These are phyloP conservation scores for Rhododendron vialii DNA, from an alignment of 148 eudicot genomes.

Conservation along the genomic window DNA sequence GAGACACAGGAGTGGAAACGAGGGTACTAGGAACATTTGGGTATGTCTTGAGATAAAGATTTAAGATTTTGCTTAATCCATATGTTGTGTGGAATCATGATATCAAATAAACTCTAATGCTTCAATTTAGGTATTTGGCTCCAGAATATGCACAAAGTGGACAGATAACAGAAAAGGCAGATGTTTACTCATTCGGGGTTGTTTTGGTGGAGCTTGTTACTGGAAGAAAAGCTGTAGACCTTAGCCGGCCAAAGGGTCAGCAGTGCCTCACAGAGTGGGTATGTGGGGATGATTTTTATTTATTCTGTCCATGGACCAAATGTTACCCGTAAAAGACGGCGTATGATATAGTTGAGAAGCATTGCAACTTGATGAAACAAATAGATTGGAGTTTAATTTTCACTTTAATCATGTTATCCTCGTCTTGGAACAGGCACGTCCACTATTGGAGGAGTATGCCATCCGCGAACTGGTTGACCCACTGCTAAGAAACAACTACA, in stretches of 20 bases:
- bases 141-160: constrained; percentile 41
- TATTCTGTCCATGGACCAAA: neutral
- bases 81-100: neutral
- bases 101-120: neutral
- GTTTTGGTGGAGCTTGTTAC: constrained; percentile 37
- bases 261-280: constrained; percentile 44
- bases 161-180: constrained; percentile 37
- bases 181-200: constrained; percentile 37
- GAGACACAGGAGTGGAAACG: constrained; percentile 32
- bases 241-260: constrained; percentile 36
- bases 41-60: constrained; percentile 15
- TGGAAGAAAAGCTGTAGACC: constrained; percentile 37
- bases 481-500: constrained; percentile 44
- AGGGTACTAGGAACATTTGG: constrained; percentile 41
- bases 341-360: neutral
- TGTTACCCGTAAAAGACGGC: neutral
- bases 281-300: neutral
- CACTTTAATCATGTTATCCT: neutral
- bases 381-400: neutral
- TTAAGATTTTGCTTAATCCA: neutral
- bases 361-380: neutral
- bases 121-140: constrained; percentile 29
- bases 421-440: constrained; percentile 56
- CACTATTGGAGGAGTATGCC: constrained; percentile 62
- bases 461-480: constrained; percentile 72